A percentile compares a stretch with the other conserved stretches of the same genome.
Evolutionary conservation across 1,284 basidiomycete genomes (phyloP).

Genomic region (Leccinum solheimii): DNA sequence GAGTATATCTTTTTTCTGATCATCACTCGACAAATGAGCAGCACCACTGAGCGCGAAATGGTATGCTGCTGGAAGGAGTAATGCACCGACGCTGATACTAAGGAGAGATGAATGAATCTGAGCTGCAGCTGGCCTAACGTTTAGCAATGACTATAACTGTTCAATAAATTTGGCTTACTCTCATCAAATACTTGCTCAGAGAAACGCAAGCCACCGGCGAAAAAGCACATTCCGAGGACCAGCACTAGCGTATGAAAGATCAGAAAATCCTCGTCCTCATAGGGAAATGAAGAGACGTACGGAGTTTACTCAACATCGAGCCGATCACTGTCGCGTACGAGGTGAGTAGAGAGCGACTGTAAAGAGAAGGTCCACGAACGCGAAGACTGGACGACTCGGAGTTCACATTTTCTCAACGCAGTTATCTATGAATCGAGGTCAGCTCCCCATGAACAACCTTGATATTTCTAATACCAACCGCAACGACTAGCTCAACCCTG

Average conservation of each 20-base stretch:
- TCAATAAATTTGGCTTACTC: slow-evolving; percentile 40
- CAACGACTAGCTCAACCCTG: slow-evolving; percentile 73
- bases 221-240: slow-evolving; percentile 77
- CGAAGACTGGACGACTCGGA: slow-evolving; percentile 81
- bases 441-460: slow-evolving; percentile 9
- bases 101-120: slow-evolving; percentile 83
- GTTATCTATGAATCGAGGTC: slow-evolving; percentile 54
- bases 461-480: slow-evolving; percentile 45
- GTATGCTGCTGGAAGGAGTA: slow-evolving; percentile 79
- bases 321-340: slow-evolving; percentile 59
- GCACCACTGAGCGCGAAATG: slow-evolving; percentile 59
- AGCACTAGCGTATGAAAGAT: slow-evolving; percentile 35
- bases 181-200: slow-evolving; percentile 77
- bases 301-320: slow-evolving; percentile 74
- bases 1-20: slow-evolving; percentile 61
- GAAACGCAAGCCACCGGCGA: slow-evolving; percentile 76
- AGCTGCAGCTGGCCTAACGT: slow-evolving; percentile 54
- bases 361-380: slow-evolving; percentile 43
- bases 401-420: slow-evolving; percentile 80
- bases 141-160: slow-evolving; percentile 2
- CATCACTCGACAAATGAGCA: slow-evolving; percentile 31
- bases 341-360: slow-evolving; percentile 5
- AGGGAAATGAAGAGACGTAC: slow-evolving; percentile 41
- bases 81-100: slow-evolving; percentile 75
- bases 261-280: neutral